Evolutionary conservation across 495 filamentous ascomycete species (phyloP).

Genomic region (Xanthoparmelia taractica): DNA sequence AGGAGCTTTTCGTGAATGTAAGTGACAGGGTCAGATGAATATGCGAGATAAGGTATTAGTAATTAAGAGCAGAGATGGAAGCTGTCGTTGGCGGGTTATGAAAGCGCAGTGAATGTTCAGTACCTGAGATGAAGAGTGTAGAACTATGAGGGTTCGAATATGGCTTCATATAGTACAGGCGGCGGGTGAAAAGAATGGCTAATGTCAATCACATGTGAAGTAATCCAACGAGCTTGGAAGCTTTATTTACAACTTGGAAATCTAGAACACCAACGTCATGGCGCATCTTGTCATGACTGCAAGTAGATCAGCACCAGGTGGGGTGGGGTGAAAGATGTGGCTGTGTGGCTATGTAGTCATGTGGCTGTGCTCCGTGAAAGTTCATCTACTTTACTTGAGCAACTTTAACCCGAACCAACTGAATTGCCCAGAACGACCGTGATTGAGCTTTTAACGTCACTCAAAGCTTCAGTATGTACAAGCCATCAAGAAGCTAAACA

Average conservation of each 20-base stretch:
- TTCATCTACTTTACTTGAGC: no score
- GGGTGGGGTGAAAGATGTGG: not conserved
- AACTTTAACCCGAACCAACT: no score
- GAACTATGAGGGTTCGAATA: not conserved
- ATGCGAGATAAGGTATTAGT: not conserved
- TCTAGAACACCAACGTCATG: conserved; percentile 7
- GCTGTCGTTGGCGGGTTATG: not conserved
- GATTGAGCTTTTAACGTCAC: no score
- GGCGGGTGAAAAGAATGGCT: not conserved
- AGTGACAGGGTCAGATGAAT: not conserved
- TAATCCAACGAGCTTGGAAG: not conserved
- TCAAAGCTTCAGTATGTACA: not conserved
- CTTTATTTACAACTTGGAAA: not conserved
- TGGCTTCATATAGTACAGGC: not conserved
- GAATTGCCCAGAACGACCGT: no score
- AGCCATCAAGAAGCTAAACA: not conserved
- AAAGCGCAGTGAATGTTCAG: not conserved
- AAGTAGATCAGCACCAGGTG: no score
- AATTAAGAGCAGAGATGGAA: not conserved
- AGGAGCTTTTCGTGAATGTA: not conserved
- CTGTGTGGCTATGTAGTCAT: not conserved
- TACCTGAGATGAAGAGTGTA: not conserved
- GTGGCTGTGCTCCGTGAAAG: not conserved
- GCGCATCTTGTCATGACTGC: not conserved
- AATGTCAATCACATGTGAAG: not conserved